Evolutionary conservation across 2,329 filamentous ascomycete genomes (phyloP).

Genomic region (Chlorencoelia australis): DNA sequence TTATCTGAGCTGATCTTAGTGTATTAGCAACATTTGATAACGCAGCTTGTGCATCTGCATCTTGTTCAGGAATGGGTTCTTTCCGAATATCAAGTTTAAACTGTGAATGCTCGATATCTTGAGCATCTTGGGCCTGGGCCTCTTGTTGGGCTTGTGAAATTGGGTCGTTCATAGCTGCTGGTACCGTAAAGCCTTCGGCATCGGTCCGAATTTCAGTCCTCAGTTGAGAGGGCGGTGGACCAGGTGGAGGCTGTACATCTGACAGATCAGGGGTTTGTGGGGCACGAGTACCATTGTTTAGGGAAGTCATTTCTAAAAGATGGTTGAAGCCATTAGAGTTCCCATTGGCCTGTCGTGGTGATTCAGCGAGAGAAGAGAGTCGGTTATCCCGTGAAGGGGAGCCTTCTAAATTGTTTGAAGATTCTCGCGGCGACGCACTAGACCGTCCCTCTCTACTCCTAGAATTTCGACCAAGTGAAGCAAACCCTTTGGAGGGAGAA

Average conservation of each 20-base stretch:
- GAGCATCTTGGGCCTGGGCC: too few relatives aligned
- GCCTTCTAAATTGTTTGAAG: slow-evolving; percentile 48
- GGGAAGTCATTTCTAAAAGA: too few relatives aligned
- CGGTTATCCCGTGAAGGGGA: slow-evolving; percentile 33
- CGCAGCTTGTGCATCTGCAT: slow-evolving; percentile 65
- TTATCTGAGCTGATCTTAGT: slow-evolving; percentile 50
- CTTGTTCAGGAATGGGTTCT: slow-evolving; percentile 67
- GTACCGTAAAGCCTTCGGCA: slow-evolving; percentile 68
- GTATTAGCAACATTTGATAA: slow-evolving; percentile 67
- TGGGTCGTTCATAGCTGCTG: slow-evolving; percentile 49
- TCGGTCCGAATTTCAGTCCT: slow-evolving; percentile 48
- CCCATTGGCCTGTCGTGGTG: slow-evolving; percentile 30
- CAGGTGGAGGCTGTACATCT: slow-evolving; percentile 41
- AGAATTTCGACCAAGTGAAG: slow-evolving; percentile 47
- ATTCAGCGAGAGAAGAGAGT: slow-evolving; percentile 48
- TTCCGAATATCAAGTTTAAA: slow-evolving; percentile 76
- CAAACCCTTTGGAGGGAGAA: slow-evolving; percentile 43
- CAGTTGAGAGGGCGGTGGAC: slow-evolving; percentile 32
- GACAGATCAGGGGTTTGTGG: slow-evolving; percentile 33
- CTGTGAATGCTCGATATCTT: slow-evolving; percentile 48
- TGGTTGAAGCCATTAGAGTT: slow-evolving; percentile 14
- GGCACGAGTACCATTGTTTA: slow-evolving; percentile 33
- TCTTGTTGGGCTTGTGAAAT: slow-evolving; percentile 67
- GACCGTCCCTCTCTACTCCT: slow-evolving; percentile 50
- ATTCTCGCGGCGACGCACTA: slow-evolving; percentile 42